Percentiles rank a stretch among this genome's conserved stretches.
These are phyloP conservation scores for Boletus insuetus DNA, from an alignment of 768 basidiomycete genomes.

Conservation along the genomic window DNA sequence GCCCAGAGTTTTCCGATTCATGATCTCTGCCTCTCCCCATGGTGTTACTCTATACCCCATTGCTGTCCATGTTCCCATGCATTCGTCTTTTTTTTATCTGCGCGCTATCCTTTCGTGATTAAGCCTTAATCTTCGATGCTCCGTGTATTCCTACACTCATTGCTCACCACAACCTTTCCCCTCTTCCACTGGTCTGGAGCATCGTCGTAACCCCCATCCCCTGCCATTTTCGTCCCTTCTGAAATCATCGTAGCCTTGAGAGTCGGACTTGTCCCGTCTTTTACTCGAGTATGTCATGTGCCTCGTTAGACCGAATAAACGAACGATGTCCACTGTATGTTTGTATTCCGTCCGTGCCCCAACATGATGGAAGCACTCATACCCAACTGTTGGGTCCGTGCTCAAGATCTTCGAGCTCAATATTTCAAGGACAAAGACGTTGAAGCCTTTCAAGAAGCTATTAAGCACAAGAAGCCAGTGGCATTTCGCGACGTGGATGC, in stretches of 20 bases:
- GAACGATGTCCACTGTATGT: background rate
- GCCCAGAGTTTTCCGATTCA: slow-evolving; percentile 44
- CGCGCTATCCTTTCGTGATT: background rate
- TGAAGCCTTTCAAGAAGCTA: too few relatives aligned
- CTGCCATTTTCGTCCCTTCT: background rate
- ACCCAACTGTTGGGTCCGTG: too few relatives aligned
- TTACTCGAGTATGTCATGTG: slow-evolving; percentile 5
- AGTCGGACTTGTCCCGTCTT: background rate
- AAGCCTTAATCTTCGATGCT: slow-evolving; percentile 43
- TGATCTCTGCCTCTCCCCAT: slow-evolving; percentile 8
- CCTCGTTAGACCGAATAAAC: slow-evolving; percentile 3
- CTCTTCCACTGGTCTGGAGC: slow-evolving; percentile 49
- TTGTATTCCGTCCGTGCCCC: too few relatives aligned
- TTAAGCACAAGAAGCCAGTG: too few relatives aligned
- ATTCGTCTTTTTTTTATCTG: slow-evolving; percentile 1
- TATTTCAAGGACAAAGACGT: too few relatives aligned
- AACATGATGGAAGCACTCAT: too few relatives aligned
- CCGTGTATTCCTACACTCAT: slow-evolving; percentile 32
- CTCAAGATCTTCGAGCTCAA: too few relatives aligned
- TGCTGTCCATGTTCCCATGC: background rate
- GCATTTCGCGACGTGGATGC: too few relatives aligned
- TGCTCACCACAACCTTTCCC: slow-evolving; percentile 24
- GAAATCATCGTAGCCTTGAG: background rate
- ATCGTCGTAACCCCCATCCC: slow-evolving; percentile 49
- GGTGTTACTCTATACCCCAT: slow-evolving; percentile 12